Percentiles rank a stretch among this genome's conserved stretches.
These are phyloP conservation scores for Purshia tridentata DNA, from an alignment of 306 rosid genomes.

Conservation along the genomic window DNA sequence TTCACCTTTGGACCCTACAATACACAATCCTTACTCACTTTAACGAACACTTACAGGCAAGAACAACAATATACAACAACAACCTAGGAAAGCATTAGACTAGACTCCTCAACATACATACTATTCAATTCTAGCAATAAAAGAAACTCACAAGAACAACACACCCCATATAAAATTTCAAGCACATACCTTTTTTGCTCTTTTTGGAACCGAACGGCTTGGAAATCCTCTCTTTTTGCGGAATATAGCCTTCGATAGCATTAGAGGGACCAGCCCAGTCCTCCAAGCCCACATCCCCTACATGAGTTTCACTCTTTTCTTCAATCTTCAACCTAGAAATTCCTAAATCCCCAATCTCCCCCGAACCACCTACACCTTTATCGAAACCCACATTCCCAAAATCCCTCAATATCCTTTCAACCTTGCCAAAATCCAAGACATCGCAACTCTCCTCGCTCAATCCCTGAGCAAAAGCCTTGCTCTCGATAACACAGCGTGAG, in stretches of 20 bases:
- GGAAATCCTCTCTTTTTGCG: slow-evolving; percentile 38
- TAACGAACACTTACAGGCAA: slow-evolving; percentile 21
- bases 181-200: slow-evolving; percentile 49
- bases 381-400: slow-evolving; percentile 46
- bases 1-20: slow-evolving; percentile 65
- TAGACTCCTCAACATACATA: slow-evolving; percentile 14
- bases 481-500: slow-evolving; percentile 56
- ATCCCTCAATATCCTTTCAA: slow-evolving; percentile 44
- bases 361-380: slow-evolving; percentile 33
- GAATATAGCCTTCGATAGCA: slow-evolving; percentile 96
- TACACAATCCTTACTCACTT: slow-evolving; percentile 48
- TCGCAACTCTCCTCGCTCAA: slow-evolving; percentile 65
- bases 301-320: slow-evolving; percentile 50
- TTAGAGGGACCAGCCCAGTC: slow-evolving; percentile 82
- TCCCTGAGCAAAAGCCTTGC: slow-evolving; percentile 60
- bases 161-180: slow-evolving; percentile 17
- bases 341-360: slow-evolving; percentile 53
- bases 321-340: slow-evolving; percentile 56
- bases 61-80: not conserved
- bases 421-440: slow-evolving; percentile 48
- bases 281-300: slow-evolving; percentile 59
- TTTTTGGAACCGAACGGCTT: slow-evolving; percentile 39
- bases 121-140: not conserved
- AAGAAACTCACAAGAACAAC: not conserved
- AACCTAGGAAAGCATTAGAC: slow-evolving; percentile 12